A percentile compares a stretch with the other conserved stretches of the same genome.
Evolutionary conservation across 2,329 filamentous ascomycete genomes (phyloP).

Genomic region (Microcyclosporella mali): DNA sequence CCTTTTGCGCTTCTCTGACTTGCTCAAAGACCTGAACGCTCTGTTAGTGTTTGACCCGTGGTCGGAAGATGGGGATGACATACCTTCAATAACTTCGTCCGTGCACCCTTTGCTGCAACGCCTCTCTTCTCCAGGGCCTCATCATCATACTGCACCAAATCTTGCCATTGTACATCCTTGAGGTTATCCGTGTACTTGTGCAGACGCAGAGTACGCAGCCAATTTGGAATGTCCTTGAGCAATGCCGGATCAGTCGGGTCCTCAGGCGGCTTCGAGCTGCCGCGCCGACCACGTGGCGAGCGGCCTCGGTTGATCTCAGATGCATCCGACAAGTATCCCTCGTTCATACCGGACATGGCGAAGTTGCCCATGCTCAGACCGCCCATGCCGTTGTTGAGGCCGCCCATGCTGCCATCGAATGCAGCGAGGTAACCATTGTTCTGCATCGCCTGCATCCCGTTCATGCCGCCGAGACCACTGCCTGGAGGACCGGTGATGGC

Average conservation of each 20-base stretch:
- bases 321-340: conserved; percentile 89
- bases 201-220: conserved; percentile 86
- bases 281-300: conserved; percentile 83
- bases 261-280: conserved; percentile 95
- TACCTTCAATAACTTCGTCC: conserved; percentile 97
- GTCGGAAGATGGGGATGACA: conserved; percentile 20
- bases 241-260: conserved; percentile 88
- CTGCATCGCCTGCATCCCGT: conserved; percentile 75
- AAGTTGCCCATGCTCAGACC: conserved; percentile 54
- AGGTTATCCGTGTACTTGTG: conserved; percentile 99
- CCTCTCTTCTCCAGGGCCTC: conserved; percentile 87
- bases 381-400: conserved; percentile 63
- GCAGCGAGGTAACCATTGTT: conserved; percentile 91
- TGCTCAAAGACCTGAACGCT: conserved; percentile 74
- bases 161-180: conserved; percentile 95
- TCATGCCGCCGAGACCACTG: conserved; percentile 43
- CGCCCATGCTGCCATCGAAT: conserved; percentile 57
- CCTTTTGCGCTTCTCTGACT: conserved; percentile 61
- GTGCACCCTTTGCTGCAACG: conserved; percentile 87
- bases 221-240: conserved; percentile 90
- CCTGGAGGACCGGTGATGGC: conserved; percentile 64
- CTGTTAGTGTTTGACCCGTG: conserved; percentile 27
- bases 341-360: conserved; percentile 64
- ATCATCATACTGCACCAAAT: conserved; percentile 85
- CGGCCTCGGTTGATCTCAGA: conserved; percentile 85